These are phyloP conservation scores for Metschnikowia rubicola DNA, from an alignment of 805 yeast species.

Conservation along the genomic window DNA sequence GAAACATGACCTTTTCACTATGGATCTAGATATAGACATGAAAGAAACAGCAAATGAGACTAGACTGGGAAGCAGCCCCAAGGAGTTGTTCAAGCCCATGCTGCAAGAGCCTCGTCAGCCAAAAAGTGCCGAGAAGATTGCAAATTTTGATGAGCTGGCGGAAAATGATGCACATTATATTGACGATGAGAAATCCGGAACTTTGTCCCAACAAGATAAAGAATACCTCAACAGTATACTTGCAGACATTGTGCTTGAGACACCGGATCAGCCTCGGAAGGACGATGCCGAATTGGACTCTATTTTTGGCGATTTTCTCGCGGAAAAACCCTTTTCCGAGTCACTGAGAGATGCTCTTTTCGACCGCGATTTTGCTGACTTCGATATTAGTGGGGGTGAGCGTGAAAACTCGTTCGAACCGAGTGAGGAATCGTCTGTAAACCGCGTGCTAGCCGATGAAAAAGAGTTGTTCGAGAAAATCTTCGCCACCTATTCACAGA, in stretches of 20 bases:
- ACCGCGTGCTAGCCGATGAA: constrained; percentile 11
- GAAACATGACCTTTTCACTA: constrained; percentile 8
- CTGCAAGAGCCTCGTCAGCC: not conserved
- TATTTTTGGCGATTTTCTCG: constrained; percentile 5
- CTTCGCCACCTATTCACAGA: constrained; percentile 15
- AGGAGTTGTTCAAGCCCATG: too few species aligned
- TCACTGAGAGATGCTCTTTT: not conserved
- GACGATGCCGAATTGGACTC: not conserved
- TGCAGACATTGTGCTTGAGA: constrained; percentile 5
- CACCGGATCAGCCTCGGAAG: not conserved
- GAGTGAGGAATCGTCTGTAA: not conserved
- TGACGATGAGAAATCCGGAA: not conserved
- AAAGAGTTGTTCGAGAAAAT: constrained; percentile 15
- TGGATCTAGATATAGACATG: constrained; percentile 5
- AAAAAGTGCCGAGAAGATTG: too few species aligned
- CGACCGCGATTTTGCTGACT: constrained; percentile 5
- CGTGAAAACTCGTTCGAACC: not conserved
- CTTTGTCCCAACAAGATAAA: not conserved
- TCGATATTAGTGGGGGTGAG: not conserved
- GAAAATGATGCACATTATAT: not conserved
- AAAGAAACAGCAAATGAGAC: not conserved
- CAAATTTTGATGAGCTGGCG: not conserved
- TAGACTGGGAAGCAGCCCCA: not conserved
- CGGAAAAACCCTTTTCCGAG: not conserved
- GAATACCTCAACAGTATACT: constrained; percentile 10